phyloP scores from a whole-genome alignment of 371 early-diverging fungal genomes.

The Furculomyces boomerangus region DNA sequence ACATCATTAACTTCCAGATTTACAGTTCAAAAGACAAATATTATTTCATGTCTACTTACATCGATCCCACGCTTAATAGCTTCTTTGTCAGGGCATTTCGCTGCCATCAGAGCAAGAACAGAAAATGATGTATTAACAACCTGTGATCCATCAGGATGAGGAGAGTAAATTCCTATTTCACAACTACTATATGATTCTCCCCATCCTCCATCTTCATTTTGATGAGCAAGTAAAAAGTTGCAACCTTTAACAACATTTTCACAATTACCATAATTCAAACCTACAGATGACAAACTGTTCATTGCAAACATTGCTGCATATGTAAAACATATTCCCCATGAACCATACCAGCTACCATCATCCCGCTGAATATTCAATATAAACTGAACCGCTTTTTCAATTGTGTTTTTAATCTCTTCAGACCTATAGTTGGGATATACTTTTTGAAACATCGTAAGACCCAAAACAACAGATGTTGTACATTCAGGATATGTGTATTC shows the following conservation, averaged over 20 bases:
- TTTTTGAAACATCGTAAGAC: slow-evolving; percentile 56
- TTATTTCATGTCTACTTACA: slow-evolving; percentile 4
- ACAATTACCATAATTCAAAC: slow-evolving; percentile 61
- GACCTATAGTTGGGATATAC: slow-evolving; percentile 62
- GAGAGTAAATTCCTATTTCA: slow-evolving; percentile 17
- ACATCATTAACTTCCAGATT: not conserved
- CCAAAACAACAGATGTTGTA: slow-evolving; percentile 81
- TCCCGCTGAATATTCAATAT: slow-evolving; percentile 48
- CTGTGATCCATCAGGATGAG: slow-evolving; percentile 38
- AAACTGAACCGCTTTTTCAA: slow-evolving; percentile 45
- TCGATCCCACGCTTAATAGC: slow-evolving; percentile 56
- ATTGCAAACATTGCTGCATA: slow-evolving; percentile 92
- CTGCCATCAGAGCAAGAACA: slow-evolving; percentile 70
- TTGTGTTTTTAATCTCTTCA: slow-evolving; percentile 52
- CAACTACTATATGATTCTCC: slow-evolving; percentile 75
- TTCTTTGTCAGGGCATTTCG: slow-evolving; percentile 58
- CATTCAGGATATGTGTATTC: slow-evolving; percentile 96
- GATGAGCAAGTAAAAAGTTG: slow-evolving; percentile 71
- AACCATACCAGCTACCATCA: slow-evolving; percentile 91
- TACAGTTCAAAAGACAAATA: not conserved
- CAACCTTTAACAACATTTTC: slow-evolving; percentile 51
- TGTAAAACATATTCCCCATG: slow-evolving; percentile 94
- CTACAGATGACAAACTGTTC: slow-evolving; percentile 67
- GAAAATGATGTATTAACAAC: slow-evolving; percentile 88
- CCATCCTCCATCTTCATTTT: slow-evolving; percentile 90